These are phyloP conservation scores for Citrus hindsii DNA, from an alignment of 345 rosid genomes.

Conservation along the genomic window DNA sequence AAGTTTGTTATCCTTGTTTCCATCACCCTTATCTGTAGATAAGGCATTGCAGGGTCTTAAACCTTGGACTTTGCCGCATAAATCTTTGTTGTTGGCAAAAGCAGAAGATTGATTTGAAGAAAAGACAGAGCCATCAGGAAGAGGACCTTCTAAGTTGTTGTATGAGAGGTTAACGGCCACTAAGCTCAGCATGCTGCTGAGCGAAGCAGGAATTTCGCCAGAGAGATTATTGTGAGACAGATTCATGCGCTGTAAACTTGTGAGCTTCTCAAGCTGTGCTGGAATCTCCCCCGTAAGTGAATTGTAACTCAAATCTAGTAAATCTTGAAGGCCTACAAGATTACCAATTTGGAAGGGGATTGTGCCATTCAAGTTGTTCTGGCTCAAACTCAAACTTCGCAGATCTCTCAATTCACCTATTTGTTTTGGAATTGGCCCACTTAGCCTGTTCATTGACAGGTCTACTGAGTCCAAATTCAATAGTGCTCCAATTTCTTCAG, in stretches of 20 bases:
- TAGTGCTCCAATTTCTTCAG: slow-evolving; percentile 13
- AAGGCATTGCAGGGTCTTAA: slow-evolving; percentile 21
- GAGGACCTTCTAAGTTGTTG: slow-evolving; percentile 39
- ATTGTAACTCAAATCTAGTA: slow-evolving; percentile 40
- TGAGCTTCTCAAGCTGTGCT: slow-evolving; percentile 27
- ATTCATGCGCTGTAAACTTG: slow-evolving; percentile 25
- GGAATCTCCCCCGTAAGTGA: slow-evolving; percentile 35
- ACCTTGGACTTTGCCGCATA: slow-evolving; percentile 23
- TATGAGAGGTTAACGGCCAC: slow-evolving; percentile 26
- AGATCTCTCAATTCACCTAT: slow-evolving; percentile 22
- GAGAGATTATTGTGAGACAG: slow-evolving; percentile 34
- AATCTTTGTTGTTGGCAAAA: slow-evolving; percentile 28
- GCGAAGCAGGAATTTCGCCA: slow-evolving; percentile 31
- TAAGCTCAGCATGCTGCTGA: slow-evolving; percentile 31
- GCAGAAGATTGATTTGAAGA: slow-evolving; percentile 8
- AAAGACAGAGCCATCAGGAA: slow-evolving; percentile 33
- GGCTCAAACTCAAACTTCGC: slow-evolving; percentile 3
- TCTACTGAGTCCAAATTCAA: slow-evolving; percentile 11
- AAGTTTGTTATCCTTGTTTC: background rate
- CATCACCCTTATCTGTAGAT: background rate
- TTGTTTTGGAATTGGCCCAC: slow-evolving; percentile 27
- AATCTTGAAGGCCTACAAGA: slow-evolving; percentile 22
- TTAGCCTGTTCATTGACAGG: slow-evolving; percentile 24
- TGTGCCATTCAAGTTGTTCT: slow-evolving; percentile 14
- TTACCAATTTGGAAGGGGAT: slow-evolving; percentile 30